Evolutionary conservation across 345 rosid genomes (phyloP), one percentile per base, ranked within the genome.

Genomic region (Salix viminalis): DNA sequence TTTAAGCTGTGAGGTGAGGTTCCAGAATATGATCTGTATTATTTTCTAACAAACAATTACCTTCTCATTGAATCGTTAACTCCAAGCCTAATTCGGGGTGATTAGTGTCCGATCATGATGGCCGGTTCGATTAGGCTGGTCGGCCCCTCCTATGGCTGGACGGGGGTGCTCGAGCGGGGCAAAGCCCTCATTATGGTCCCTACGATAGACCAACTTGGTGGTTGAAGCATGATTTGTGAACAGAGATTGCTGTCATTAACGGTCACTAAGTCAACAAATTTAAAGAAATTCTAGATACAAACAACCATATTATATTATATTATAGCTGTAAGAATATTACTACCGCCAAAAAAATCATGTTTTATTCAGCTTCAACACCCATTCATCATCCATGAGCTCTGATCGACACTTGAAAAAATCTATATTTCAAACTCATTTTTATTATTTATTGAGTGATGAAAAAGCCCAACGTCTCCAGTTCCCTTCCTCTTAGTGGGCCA

Each of bases 201-300:
- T 26, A 4, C 62, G 41, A 65, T 56, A 48, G 24, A 71, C 64
- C 54, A 71, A 36, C 48, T 23, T 64, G 41, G 23, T 50, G 77
- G 65, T 74, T 30, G 44, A 76, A 60, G 71, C 80, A 77, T 77
- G 80, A 71, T 77, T 50, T 65, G 60, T 71, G 80, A 77, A 71
- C 65, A 77, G 37, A 48, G 52, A 62, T 19, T 26, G 21, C 24
- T 23, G 46, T 73, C 76, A 15, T 52, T 30, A 32, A 28, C 42
- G 56, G 26, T 73, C 13, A 16, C 42, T 41, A n/a, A 60, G 67
- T 73, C 68, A 62, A 62, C 67, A 60, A 21, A 26, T 41, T 61
- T 1, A 61, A 10, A n/a, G 28, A 32, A 14, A 19, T 19, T 66
- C 8, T 16, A 30, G 41, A 66, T 34, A 66, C 44, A 19, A 66